Evolutionary conservation across 169 alveolate species (phyloP).

Genomic region (Plasmodium coatneyi): DNA sequence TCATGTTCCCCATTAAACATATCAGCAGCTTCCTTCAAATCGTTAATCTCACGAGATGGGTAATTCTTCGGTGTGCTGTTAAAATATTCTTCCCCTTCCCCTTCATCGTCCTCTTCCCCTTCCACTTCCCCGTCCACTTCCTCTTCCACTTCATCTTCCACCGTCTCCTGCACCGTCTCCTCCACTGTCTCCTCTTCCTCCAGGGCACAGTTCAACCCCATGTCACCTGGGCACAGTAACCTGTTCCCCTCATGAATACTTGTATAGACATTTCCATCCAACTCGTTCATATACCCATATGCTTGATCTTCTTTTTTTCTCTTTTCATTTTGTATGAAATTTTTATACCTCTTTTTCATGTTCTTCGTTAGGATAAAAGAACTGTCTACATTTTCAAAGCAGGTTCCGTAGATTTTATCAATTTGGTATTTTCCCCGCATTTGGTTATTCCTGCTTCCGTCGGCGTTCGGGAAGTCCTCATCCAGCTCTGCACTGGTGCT

Average conservation of each 20-base stretch:
- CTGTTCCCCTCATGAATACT: not conserved
- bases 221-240: not conserved
- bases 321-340: constrained; percentile 22
- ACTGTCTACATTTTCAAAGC: constrained; percentile 19
- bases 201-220: not conserved
- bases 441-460: not conserved
- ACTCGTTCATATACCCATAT: not conserved
- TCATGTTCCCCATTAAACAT: not conserved
- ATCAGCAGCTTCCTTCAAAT: not conserved
- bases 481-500: not conserved
- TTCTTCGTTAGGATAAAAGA: constrained; percentile 32
- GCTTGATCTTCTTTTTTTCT: constrained; percentile 3
- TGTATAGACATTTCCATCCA: not conserved
- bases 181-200: not conserved
- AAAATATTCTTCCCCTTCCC: not conserved
- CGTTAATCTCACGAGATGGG: not conserved
- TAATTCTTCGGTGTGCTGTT: not conserved
- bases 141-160: too few species aligned
- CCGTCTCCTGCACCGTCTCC: not conserved
- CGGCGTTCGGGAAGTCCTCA: not conserved
- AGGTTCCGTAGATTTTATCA: constrained; percentile 35
- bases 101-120: not conserved
- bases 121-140: too few species aligned
- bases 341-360: constrained; percentile 39
- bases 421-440: not conserved